Conservation (phyloP, 345 rosid genomes). For the Eucalyptus albens region DNA sequence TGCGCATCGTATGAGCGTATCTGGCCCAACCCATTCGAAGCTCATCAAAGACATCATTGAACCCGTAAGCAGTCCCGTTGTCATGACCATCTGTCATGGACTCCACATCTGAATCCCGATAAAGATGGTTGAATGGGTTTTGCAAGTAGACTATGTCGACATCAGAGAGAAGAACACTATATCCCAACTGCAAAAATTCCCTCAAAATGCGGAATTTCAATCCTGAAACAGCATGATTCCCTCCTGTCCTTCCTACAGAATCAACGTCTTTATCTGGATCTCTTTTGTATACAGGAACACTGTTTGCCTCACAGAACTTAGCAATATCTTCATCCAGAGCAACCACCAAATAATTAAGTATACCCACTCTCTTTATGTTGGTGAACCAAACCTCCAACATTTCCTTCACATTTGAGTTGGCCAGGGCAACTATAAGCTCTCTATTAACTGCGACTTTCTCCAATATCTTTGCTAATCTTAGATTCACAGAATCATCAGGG, state of each 20-base stretch:
- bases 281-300: slow-evolving; percentile 29
- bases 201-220: slow-evolving; percentile 32
- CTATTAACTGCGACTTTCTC: slow-evolving; percentile 16
- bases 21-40: slow-evolving; percentile 42
- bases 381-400: slow-evolving; percentile 43
- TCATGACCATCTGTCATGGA: slow-evolving; percentile 39
- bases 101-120: slow-evolving; percentile 35
- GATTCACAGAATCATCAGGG: slow-evolving; percentile 36
- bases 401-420: slow-evolving; percentile 30
- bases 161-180: slow-evolving; percentile 39
- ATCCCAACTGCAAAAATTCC: slow-evolving; percentile 44
- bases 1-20: slow-evolving; percentile 28
- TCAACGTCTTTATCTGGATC: slow-evolving; percentile 20
- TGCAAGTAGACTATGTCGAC: slow-evolving; percentile 27
- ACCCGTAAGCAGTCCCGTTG: slow-evolving; percentile 31
- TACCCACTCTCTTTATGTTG: slow-evolving; percentile 30
- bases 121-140: slow-evolving; percentile 34
- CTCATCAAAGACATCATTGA: slow-evolving; percentile 24
- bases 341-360: slow-evolving; percentile 26
- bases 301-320: slow-evolving; percentile 20
- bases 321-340: slow-evolving; percentile 28
- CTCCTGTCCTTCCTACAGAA: slow-evolving; percentile 19
- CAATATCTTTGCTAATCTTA: slow-evolving; percentile 20
- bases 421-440: slow-evolving; percentile 36
- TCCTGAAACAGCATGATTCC: slow-evolving; percentile 34